A percentile compares a stretch with the other conserved stretches of the same genome.
phyloP scores from a whole-genome alignment of 2,329 filamentous ascomycete species.

The Talaromyces atroroseus region DNA sequence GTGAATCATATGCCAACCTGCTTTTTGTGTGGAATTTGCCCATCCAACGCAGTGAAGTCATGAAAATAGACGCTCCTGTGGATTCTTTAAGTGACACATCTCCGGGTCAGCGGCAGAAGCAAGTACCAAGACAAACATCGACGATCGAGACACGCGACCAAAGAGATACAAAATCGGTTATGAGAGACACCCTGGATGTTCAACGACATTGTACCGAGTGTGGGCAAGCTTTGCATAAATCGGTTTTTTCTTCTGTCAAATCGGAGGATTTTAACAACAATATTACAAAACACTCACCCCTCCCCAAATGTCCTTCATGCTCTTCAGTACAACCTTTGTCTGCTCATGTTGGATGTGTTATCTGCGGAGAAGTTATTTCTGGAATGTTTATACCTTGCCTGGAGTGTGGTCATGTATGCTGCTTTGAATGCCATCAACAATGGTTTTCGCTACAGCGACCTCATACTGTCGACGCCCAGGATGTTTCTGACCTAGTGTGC shows the following conservation, averaged over 20 bases:
- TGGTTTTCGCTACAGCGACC: conserved; percentile 31
- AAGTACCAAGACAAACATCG: conserved; percentile 18
- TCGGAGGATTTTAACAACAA: conserved; percentile 20
- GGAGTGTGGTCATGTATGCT: conserved; percentile 44
- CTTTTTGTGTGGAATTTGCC: conserved; percentile 55
- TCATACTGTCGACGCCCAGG: background rate
- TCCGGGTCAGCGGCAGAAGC: conserved; percentile 19
- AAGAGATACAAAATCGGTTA: conserved; percentile 10
- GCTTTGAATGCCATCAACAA: conserved; percentile 39
- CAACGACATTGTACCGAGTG: conserved; percentile 40
- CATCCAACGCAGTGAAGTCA: conserved; percentile 51
- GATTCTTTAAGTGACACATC: conserved; percentile 29
- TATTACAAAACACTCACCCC: conserved; percentile 15
- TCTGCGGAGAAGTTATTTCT: conserved; percentile 39
- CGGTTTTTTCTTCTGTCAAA: conserved; percentile 28
- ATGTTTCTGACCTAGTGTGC: conserved; percentile 24
- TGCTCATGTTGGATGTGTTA: conserved; percentile 36
- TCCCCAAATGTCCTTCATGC: conserved; percentile 32
- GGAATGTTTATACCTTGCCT: conserved; percentile 45
- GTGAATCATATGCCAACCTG: conserved; percentile 53
- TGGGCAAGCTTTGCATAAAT: conserved; percentile 31
- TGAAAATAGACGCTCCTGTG: conserved; percentile 49
- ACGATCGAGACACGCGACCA: conserved; percentile 18
- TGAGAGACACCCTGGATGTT: conserved; percentile 30
- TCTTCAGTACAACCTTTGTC: conserved; percentile 29